phyloP scores from a whole-genome alignment of 331 rosid genomes.

The Malus hybrid region DNA sequence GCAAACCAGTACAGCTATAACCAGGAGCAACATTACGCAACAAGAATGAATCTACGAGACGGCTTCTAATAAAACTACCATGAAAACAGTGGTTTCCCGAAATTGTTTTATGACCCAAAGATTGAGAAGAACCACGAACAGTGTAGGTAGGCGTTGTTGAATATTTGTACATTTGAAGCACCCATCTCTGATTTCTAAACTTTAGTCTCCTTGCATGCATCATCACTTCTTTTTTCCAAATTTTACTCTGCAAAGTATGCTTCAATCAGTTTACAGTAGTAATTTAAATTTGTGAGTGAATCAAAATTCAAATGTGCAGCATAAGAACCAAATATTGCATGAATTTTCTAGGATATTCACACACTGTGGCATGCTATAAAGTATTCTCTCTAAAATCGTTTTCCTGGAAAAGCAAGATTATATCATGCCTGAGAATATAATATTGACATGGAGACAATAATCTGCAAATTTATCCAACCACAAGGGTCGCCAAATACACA shows the following conservation, averaged over 20 bases:
- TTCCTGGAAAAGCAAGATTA: background rate
- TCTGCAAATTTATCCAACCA: background rate
- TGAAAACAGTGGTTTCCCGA: conserved; percentile 23
- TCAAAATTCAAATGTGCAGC: background rate
- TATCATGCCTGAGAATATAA: background rate
- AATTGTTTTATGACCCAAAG: conserved; percentile 22
- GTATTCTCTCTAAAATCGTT: background rate
- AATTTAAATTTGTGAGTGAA: background rate
- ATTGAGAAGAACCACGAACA: conserved; percentile 28
- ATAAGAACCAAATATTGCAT: background rate
- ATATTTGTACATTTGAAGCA: conserved; percentile 50
- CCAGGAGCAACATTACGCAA: conserved; percentile 24
- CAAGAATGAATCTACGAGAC: conserved; percentile 28
- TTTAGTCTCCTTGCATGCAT: conserved; percentile 77
- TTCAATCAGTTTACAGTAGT: conserved; percentile 8
- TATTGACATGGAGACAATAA: background rate
- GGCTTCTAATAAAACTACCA: conserved; percentile 35
- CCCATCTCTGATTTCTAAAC: conserved; percentile 63
- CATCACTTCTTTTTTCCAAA: conserved; percentile 31
- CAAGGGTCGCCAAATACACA: background rate
- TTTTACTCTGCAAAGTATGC: conserved; percentile 24
- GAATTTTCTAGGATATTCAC: background rate
- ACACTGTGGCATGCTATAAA: background rate
- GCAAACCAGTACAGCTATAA: conserved; percentile 24
- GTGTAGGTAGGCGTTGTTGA: conserved; percentile 31